Base-by-base conservation (phyloP, 352 stramenopile species). In the Phytophthora tentaculata region DNA sequence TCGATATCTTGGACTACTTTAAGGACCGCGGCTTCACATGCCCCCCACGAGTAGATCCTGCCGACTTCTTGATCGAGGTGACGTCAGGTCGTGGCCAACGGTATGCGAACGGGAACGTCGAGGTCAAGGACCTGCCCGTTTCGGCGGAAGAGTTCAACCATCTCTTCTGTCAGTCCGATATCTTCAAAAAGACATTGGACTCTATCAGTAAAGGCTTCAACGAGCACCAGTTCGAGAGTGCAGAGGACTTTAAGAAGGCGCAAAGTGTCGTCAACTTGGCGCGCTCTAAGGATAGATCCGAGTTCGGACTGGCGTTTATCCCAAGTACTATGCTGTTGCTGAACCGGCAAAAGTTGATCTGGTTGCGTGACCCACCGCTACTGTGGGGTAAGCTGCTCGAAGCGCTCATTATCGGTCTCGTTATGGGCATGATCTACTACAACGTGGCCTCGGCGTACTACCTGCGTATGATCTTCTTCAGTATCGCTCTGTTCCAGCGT, bases 1-100 rank as follows among this genome's bases (percentile, higher is more conserved):
- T 69, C 16, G 78, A 86, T 47, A 86, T 86, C 22, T 41, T 90
- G 45, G 67, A 63, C 29, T 97, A 98, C 72, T 98, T 98, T 68
- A 68, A 87, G 29, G 69, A 69, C 23, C 67, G 84, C 14, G 90
- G 89, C 2, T 92, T 90, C 56, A 70, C 69, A 10, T 90, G 84
- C 44, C 84, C 84, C 20, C 67, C 71, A 26, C 79, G 75, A 55
- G 81, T 77, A 14, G 81, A 89, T 29, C 81, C 81, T 0, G 80
- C 81, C 0, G 79, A 89, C 22, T 89, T 87, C 67, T 49, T 87
- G 26, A 84, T 89, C 23, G 81, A 89, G 51, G 77, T 89, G 22
- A 81, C 77, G 2, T 89, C 77, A 2, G 80, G 80, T 2, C 80
- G 80, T 55, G 80, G 80, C 20, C 64, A 69, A 17, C 61, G 76